Conservation (phyloP, 2,329 filamentous ascomycete genomes). For the Paecilomyces fulvus region DNA sequence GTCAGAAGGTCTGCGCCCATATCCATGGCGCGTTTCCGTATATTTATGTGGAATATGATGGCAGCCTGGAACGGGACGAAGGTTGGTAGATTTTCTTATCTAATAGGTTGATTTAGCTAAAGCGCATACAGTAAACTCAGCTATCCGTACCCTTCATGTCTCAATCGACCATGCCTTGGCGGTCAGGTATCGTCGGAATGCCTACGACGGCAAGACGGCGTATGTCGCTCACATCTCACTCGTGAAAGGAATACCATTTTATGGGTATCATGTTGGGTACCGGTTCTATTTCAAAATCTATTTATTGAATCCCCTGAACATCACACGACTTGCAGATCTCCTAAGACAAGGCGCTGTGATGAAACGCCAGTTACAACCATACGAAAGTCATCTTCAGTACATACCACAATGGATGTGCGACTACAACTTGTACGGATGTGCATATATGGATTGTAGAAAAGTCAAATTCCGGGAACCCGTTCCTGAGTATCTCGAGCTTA, state of each 20-base stretch:
- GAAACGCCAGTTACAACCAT: slow-evolving; percentile 77
- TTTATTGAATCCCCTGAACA: slow-evolving; percentile 76
- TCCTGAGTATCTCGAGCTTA: slow-evolving; percentile 58
- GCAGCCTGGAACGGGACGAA: slow-evolving; percentile 55
- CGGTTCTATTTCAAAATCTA: slow-evolving; percentile 90
- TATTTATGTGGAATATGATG: slow-evolving; percentile 80
- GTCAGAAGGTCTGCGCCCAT: slow-evolving; percentile 92
- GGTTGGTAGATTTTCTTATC: slow-evolving; percentile 43
- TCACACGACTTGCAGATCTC: slow-evolving; percentile 79
- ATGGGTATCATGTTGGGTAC: slow-evolving; percentile 90
- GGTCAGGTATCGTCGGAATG: slow-evolving; percentile 71
- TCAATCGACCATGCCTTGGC: slow-evolving; percentile 88
- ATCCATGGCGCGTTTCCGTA: slow-evolving; percentile 95
- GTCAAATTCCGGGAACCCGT: slow-evolving; percentile 68
- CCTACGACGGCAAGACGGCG: slow-evolving; percentile 56
- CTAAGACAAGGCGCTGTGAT: slow-evolving; percentile 81
- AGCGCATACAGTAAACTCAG: slow-evolving; percentile 54
- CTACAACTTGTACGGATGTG: slow-evolving; percentile 93
- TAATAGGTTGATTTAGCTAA: slow-evolving; percentile 12
- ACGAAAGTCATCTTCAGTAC: slow-evolving; percentile 89
- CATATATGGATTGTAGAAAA: slow-evolving; percentile 66
- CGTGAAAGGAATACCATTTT: slow-evolving; percentile 90
- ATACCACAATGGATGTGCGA: slow-evolving; percentile 93
- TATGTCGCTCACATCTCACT: slow-evolving; percentile 88
- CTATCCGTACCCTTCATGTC: slow-evolving; percentile 68